Base-by-base conservation (phyloP, 2,329 filamentous ascomycete genomes). In the Paraphoma chrysanthemicola region DNA sequence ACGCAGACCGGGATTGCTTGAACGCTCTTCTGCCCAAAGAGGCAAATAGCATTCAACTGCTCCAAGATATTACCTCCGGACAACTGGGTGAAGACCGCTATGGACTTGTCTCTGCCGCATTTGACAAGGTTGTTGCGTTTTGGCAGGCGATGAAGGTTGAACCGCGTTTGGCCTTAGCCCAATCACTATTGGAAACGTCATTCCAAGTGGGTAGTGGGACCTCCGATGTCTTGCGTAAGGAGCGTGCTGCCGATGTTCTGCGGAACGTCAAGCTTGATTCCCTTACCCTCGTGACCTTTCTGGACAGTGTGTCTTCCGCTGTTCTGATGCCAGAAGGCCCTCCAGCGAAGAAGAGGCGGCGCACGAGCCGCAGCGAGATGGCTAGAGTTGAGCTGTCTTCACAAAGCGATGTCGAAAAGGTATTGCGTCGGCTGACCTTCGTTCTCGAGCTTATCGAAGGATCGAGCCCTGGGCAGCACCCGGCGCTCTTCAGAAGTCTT, bases 401-500 rank as follows among this genome's bases (percentile, higher is more conserved):
- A 53, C 86, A 87, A 33, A 82, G 85, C 6, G 88, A 91, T 69
- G 78, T 93, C 30, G 86, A 85, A 62, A 83, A 84, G 46, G 85
- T 89, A 6, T 83, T 97, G 60, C 87, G 87, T 65, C 90, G 90
- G 66, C 85, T 94, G 52, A 97, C 93, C 0, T 88, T 97, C 70
- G 91, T 97, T 10, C 82, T 98, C 38, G 93, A 98, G 74, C 80
- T 98, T 28, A 86, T 98, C 14, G 93, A 98, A 71, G 87, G 86
- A 47, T 94, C 93, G 2, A 85, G 87, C 44, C 90, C 92, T 0
- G 88, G 88, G 53, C 84, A 86, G 30, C 90, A 96, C 72, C 87
- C 91, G 0, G 86, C 91, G 68, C 82, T 99, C 39, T 83, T 97
- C 6, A 87, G 88, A 56, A 87, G 86, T 29, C 82, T 99, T 3